Percentiles rank a stretch among this genome's conserved stretches.
These are phyloP conservation scores for Penicillium macrosclerotiorum DNA, from an alignment of 495 filamentous ascomycete genomes.

Conservation along the genomic window DNA sequence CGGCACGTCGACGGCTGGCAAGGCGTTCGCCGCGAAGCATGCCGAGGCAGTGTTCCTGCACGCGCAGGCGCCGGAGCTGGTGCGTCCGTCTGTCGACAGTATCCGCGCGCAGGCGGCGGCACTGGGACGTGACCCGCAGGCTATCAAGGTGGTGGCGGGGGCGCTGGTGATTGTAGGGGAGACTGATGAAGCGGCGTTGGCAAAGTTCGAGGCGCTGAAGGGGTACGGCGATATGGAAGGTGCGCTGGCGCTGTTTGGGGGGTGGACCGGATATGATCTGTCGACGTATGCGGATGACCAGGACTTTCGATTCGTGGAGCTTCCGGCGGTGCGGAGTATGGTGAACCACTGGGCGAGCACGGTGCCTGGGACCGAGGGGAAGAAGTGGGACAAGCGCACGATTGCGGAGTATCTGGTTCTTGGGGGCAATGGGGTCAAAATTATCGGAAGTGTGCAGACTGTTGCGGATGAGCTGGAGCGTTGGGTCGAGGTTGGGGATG, in stretches of 20 bases:
- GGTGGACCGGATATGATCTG: slow-evolving; percentile 55
- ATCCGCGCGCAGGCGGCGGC: slow-evolving; percentile 46
- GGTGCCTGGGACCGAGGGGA: slow-evolving; percentile 34
- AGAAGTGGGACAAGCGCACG: slow-evolving; percentile 62
- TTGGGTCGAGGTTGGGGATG: slow-evolving; percentile 58
- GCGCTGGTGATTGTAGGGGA: slow-evolving; percentile 50
- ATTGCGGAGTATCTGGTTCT: slow-evolving; percentile 61
- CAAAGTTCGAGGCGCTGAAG: slow-evolving; percentile 47
- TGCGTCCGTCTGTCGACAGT: slow-evolving; percentile 43
- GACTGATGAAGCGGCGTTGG: slow-evolving; percentile 53
- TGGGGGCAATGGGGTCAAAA: slow-evolving; percentile 56
- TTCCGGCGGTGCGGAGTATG: slow-evolving; percentile 52
- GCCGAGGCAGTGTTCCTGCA: slow-evolving; percentile 53
- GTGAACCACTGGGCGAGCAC: slow-evolving; percentile 42
- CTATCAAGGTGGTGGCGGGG: slow-evolving; percentile 52
- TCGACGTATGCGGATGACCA: slow-evolving; percentile 49
- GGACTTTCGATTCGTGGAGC: slow-evolving; percentile 56
- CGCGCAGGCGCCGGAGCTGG: slow-evolving; percentile 46
- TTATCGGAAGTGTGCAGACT: slow-evolving; percentile 53
- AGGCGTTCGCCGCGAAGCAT: slow-evolving; percentile 61
- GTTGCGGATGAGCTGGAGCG: slow-evolving; percentile 62
- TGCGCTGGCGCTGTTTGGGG: slow-evolving; percentile 53
- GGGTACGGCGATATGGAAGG: slow-evolving; percentile 51
- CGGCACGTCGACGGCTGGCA: slow-evolving; percentile 59
- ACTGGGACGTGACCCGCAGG: slow-evolving; percentile 42